These are phyloP conservation scores for Aspergillus sergii DNA, from an alignment of 2,329 filamentous ascomycete species.

Conservation along the genomic window DNA sequence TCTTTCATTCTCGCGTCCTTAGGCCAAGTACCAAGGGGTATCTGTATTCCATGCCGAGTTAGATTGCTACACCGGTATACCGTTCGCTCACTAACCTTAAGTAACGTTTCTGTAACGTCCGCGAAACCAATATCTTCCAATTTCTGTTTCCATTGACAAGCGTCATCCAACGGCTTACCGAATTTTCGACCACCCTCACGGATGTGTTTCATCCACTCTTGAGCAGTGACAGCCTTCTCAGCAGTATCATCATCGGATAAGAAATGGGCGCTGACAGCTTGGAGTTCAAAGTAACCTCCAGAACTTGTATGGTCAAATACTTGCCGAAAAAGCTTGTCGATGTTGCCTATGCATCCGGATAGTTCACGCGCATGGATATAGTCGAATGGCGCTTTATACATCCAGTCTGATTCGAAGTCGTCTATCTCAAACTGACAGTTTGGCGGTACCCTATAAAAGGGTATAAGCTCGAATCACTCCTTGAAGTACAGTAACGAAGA, in stretches of 20 bases:
- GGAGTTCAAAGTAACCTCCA: slow-evolving; percentile 2
- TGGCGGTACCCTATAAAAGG: not conserved
- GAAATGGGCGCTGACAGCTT: not conserved
- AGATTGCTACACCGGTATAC: no score
- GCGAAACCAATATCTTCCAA: not conserved
- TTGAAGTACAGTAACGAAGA: not conserved
- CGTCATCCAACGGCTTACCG: not conserved
- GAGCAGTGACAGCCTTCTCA: not conserved
- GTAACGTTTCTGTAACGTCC: not conserved
- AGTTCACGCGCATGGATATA: slow-evolving; percentile 1
- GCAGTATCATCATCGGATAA: slow-evolving; percentile 1
- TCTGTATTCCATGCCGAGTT: not conserved
- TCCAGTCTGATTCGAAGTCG: not conserved
- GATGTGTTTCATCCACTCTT: not conserved
- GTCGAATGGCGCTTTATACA: not conserved
- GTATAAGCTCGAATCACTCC: not conserved
- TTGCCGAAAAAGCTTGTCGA: not conserved
- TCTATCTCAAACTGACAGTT: slow-evolving; percentile 2
- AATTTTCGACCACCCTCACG: not conserved
- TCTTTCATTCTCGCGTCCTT: not conserved
- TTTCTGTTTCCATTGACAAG: not conserved
- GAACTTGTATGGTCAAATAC: not conserved
- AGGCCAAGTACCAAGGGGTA: not conserved
- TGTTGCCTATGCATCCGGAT: not conserved
- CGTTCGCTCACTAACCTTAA: not conserved